Percentiles rank a stretch among this genome's conserved stretches.
phyloP scores from a whole-genome alignment of 306 rosid genomes.

The Vachellia collinsii region DNA sequence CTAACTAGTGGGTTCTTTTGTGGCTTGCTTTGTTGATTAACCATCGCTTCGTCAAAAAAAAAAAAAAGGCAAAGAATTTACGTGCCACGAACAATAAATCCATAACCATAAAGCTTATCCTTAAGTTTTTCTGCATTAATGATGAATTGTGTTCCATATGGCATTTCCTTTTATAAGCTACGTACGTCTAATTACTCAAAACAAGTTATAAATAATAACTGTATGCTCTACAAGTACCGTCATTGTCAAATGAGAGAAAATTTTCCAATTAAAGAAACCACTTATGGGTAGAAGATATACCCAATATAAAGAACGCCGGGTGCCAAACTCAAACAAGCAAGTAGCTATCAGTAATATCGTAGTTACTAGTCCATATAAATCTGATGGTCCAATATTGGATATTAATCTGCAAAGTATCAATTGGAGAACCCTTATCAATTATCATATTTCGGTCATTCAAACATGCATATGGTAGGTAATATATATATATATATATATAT shows the following conservation, averaged over 20 bases:
- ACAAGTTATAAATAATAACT: neutral
- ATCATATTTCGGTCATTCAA: neutral
- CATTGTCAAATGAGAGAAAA: neutral
- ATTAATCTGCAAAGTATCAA: neutral
- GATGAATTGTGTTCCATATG: neutral
- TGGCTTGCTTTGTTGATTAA: neutral
- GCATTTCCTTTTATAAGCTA: neutral
- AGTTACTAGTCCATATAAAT: neutral
- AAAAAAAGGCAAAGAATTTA: neutral
- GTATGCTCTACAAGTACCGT: neutral
- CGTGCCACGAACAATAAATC: conserved; percentile 11
- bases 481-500: no score
- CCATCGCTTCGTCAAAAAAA: neutral
- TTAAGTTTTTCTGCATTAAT: neutral
- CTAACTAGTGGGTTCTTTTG: neutral
- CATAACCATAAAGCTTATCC: neutral
- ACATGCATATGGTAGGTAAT: neutral
- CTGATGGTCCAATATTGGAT: neutral
- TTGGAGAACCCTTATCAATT: neutral
- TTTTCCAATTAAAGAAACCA: neutral
- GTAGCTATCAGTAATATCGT: neutral
- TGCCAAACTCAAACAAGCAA: neutral
- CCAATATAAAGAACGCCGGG: neutral
- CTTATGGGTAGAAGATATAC: neutral
- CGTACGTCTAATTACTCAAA: neutral